Evolutionary conservation across 1,284 basidiomycete genomes (phyloP), one percentile per base, ranked within the genome.

Genomic region (Trametes polyzona): DNA sequence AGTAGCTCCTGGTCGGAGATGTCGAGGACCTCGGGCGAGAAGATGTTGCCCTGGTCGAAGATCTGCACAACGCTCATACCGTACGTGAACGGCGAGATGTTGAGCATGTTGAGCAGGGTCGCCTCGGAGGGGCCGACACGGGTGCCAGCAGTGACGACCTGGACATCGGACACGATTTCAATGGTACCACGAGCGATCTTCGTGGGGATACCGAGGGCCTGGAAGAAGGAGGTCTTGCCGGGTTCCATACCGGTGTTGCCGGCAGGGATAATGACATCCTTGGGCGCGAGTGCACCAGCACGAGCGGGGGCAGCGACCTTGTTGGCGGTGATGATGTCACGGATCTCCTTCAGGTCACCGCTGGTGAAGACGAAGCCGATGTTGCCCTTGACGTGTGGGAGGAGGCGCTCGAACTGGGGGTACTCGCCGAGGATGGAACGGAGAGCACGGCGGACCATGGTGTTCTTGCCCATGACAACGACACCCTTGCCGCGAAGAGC

Each of bases 131-230:
- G 75, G 68, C 97, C 97, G 76, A 99, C 96, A 83, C 94, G 93
- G 68, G 84, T 90, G 67, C 96, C 96, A 57, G 88, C 93, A 50
- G 80, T 79, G 69, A 99, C 94, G 81, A 99, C 96, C 82, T 97
- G 90, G 73, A 99, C 91, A 74, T 98, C 96, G 65, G 88, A 87
- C 62, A 98, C 95, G 75, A 99, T 99, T 92, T 99, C 96, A 72
- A 99, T 99, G 57, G 97, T 99, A 87, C 96, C 96, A 90, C 96
- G 93, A 59, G 97, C 96, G 71, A 99, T 99, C 89, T 99, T 99
- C 79, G 96, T 99, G 50, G 97, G 96, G 76, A 99, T 96, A 84
- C 93, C 92, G 72, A 99, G 90, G 60, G 96, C 96, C 86, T 99
- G 96, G 95, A 99, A 99, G 95, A 99, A 99, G 70, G 95, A 96